A percentile compares a stretch with the other conserved stretches of the same genome.
Evolutionary conservation across 106 monocot genomes (phyloP).

Genomic region (Amphibolis antarctica): DNA sequence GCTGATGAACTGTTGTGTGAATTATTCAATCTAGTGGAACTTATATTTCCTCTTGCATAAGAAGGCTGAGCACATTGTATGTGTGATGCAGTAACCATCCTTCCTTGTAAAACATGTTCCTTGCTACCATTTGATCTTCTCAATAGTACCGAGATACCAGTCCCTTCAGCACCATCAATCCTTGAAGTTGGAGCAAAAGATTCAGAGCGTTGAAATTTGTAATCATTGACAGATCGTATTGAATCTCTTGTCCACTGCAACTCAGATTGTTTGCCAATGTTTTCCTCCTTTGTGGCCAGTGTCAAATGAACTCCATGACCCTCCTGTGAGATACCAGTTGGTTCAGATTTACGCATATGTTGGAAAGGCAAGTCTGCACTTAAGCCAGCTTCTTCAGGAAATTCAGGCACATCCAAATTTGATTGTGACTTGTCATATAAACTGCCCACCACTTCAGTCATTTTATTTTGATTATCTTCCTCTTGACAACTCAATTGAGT

Average conservation of each 20-base stretch:
- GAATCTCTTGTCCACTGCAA: slow-evolving; percentile 1
- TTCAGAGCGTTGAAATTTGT: slow-evolving; percentile 1
- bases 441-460: background rate
- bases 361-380: slow-evolving; percentile 2
- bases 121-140: slow-evolving; percentile 48
- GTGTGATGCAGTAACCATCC: slow-evolving; percentile 33
- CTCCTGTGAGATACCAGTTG: slow-evolving; percentile 3
- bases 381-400: no score
- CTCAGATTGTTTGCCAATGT: slow-evolving; percentile 7
- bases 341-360: slow-evolving; percentile 7
- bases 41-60: slow-evolving; percentile 38
- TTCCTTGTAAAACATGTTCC: slow-evolving; percentile 50
- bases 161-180: slow-evolving; percentile 39
- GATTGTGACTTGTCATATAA: slow-evolving; percentile 6
- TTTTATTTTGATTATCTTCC: slow-evolving; percentile 2
- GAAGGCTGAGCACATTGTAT: slow-evolving; percentile 44
- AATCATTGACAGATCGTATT: background rate
- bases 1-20: slow-evolving; percentile 2
- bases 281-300: slow-evolving; percentile 7
- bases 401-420: no score
- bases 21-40: background rate
- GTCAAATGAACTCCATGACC: background rate
- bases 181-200: slow-evolving; percentile 17
- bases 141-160: slow-evolving; percentile 53
- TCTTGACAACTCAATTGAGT: slow-evolving; percentile 1